phyloP scores from a whole-genome alignment of 176 grass and related monocot genomes.

The Oryza brachyantha region DNA sequence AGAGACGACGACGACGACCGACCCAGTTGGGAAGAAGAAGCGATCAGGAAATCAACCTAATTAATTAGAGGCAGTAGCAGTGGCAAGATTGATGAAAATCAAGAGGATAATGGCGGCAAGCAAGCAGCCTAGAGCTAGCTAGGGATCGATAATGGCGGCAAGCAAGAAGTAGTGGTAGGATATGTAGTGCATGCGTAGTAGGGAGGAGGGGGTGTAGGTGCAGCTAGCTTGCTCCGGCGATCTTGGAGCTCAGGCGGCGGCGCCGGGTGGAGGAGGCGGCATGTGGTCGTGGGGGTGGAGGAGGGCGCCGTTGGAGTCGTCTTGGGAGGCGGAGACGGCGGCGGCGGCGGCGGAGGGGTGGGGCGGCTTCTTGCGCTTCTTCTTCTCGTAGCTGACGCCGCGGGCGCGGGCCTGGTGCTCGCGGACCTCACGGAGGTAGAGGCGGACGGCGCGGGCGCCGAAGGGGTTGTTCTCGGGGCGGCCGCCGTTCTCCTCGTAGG shows the following conservation, averaged over 20 bases:
- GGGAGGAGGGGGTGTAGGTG: too few species aligned
- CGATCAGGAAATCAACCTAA: constrained; percentile 26
- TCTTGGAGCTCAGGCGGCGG: constrained; percentile 31
- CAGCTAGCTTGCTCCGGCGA: background rate
- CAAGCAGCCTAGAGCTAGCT: constrained; percentile 3
- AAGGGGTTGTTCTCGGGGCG: constrained; percentile 87
- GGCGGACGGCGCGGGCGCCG: constrained; percentile 78
- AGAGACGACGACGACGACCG: background rate
- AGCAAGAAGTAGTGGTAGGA: background rate
- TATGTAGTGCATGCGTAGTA: constrained; percentile 13
- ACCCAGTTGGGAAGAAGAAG: constrained; percentile 32
- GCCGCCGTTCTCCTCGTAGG: constrained; percentile 90
- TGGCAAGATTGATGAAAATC: constrained; percentile 19
- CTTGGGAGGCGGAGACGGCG: constrained; percentile 20
- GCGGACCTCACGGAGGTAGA: constrained; percentile 94
- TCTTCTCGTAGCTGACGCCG: constrained; percentile 95
- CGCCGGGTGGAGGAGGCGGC: constrained; percentile 47
- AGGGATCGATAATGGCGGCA: background rate
- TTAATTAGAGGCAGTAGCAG: constrained; percentile 13
- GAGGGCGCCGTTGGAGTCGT: constrained; percentile 17
- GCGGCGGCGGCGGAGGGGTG: constrained; percentile 14
- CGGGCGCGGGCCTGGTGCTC: constrained; percentile 84
- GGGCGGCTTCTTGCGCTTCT: constrained; percentile 80
- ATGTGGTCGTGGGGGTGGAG: constrained; percentile 29
- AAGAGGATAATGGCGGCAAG: background rate